A percentile compares a stretch with the other conserved stretches of the same genome.
These are phyloP conservation scores for Phytopythium litorale DNA, from an alignment of 352 stramenopile species.

Conservation along the genomic window DNA sequence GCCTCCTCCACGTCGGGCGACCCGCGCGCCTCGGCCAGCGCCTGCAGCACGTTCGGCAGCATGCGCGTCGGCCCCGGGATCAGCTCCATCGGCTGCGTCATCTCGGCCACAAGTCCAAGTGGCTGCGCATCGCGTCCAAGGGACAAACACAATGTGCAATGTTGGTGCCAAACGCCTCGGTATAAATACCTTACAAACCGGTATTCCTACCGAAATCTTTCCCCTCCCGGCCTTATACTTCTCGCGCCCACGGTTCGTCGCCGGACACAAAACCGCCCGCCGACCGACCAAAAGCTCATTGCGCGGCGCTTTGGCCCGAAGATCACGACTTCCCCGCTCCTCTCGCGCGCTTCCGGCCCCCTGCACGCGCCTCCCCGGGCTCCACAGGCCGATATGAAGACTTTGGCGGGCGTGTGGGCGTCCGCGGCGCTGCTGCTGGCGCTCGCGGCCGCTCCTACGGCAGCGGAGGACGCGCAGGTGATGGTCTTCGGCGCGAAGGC, in stretches of 20 bases:
- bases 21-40: conserved; percentile 25
- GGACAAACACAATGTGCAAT: too few relatives aligned
- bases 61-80: conserved; percentile 41
- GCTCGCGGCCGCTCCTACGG: conserved; percentile 6
- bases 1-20: conserved; percentile 45
- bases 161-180: too few relatives aligned
- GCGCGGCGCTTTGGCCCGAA: neutral
- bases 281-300: too few relatives aligned
- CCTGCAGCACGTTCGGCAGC: conserved; percentile 29
- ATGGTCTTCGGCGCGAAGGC: conserved; percentile 21
- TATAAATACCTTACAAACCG: too few relatives aligned
- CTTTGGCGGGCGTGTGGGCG: neutral
- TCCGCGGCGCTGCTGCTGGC: conserved; percentile 17
- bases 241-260: neutral
- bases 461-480: conserved; percentile 13
- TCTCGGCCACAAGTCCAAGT: conserved; percentile 9
- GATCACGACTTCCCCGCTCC: neutral
- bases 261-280: neutral
- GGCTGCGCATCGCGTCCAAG: too few relatives aligned
- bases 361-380: neutral
- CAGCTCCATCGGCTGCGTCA: conserved; percentile 18
- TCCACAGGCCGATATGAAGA: neutral
- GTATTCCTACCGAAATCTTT: neutral
- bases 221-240: neutral
- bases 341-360: neutral